Conservation (phyloP, 345 rosid species). For the Citrus australasica region DNA sequence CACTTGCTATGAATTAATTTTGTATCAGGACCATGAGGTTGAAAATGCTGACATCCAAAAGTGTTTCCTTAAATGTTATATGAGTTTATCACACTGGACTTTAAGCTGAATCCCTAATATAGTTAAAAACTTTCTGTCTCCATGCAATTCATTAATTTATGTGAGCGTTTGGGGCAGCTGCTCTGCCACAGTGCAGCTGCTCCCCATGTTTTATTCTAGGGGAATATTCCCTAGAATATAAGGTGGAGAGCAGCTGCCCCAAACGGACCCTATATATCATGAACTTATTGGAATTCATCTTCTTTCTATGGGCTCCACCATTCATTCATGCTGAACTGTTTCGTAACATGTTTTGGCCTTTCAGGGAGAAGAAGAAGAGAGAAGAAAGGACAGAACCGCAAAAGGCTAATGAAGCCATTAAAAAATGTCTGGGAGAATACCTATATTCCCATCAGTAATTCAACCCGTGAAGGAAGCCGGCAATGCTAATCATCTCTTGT, state of each 20-base stretch:
- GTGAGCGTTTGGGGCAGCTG: no score
- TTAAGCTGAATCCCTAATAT: not conserved
- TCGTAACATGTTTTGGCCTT: conserved; percentile 6
- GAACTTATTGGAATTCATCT: not conserved
- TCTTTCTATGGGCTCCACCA: not conserved
- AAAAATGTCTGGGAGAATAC: conserved; percentile 58
- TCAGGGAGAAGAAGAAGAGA: conserved; percentile 92
- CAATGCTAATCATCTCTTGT: conserved; percentile 6
- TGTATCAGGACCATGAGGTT: not conserved
- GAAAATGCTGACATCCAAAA: not conserved
- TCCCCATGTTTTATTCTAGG: no score
- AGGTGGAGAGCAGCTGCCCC: no score
- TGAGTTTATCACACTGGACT: no score
- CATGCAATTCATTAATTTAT: not conserved
- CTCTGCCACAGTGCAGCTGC: no score
- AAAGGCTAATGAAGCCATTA: conserved; percentile 72
- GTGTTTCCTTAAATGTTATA: not conserved
- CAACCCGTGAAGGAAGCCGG: not conserved
- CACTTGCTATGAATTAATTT: not conserved
- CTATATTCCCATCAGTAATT: conserved; percentile 27
- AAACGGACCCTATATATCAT: not conserved
- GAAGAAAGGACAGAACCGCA: conserved; percentile 74
- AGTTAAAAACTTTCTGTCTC: not conserved
- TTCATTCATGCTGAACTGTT: not conserved
- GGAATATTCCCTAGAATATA: no score